A percentile compares a stretch with the other conserved stretches of the same genome.
Conservation (phyloP, 2,329 filamentous ascomycete species). For the Cladophialophora yegresii region DNA sequence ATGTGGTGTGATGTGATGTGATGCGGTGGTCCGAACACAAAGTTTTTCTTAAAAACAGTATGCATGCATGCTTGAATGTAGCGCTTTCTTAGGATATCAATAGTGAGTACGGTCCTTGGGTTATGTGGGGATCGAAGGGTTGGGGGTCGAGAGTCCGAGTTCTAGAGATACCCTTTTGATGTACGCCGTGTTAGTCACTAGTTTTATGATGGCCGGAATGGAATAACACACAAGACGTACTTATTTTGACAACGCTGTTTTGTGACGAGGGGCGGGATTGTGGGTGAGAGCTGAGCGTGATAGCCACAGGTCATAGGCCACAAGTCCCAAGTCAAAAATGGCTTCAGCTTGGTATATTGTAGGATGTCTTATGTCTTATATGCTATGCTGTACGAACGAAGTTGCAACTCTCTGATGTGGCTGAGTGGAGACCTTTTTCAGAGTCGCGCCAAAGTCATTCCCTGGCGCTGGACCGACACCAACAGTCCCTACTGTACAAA, state of each 20-base stretch:
- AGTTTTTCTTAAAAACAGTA: background rate
- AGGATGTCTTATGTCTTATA: background rate
- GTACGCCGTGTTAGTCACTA: too few species aligned
- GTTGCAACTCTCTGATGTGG: background rate
- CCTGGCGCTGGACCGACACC: background rate
- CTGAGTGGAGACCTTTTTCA: background rate
- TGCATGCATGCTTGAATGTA: too few species aligned
- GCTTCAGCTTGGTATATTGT: background rate
- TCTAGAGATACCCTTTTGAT: too few species aligned
- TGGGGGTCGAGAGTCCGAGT: too few species aligned
- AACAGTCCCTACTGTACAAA: background rate
- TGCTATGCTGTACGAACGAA: background rate
- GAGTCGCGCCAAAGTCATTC: background rate
- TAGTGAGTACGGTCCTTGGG: too few species aligned
- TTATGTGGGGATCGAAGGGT: too few species aligned
- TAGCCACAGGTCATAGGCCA: too few species aligned
- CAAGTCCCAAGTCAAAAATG: background rate
- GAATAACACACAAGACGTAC: too few species aligned
- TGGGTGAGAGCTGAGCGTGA: background rate
- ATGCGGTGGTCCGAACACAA: background rate
- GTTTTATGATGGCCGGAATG: too few species aligned
- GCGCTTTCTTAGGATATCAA: too few species aligned
- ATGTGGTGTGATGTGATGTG: background rate
- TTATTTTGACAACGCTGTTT: too few species aligned
- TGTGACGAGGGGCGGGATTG: background rate